Evolutionary conservation across 768 basidiomycete genomes (phyloP).

Genomic region (Lentinula sp.): DNA sequence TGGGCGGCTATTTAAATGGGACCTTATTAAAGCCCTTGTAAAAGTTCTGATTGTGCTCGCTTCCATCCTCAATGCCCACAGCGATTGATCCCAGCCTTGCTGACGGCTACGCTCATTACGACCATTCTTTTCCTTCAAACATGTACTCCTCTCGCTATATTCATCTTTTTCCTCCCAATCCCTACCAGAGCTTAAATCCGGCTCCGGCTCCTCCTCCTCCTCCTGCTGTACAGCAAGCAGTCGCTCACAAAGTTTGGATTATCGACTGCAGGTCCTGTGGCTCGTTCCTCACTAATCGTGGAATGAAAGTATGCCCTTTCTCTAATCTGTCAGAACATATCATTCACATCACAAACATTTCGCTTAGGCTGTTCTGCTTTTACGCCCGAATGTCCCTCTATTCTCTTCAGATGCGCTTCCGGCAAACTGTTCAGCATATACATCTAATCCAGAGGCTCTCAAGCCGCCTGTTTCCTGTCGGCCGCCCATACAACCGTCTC

Average conservation of each 20-base stretch:
- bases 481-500: slow-evolving; percentile 24
- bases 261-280: slow-evolving; percentile 71
- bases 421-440: slow-evolving; percentile 66
- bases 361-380: slow-evolving; percentile 70
- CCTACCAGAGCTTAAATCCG: slow-evolving; percentile 21
- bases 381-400: slow-evolving; percentile 74
- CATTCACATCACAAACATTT: neutral
- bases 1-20: neutral
- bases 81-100: neutral
- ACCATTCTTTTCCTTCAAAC: slow-evolving; percentile 18
- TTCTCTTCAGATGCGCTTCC: slow-evolving; percentile 82
- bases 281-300: slow-evolving; percentile 75
- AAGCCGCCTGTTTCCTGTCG: slow-evolving; percentile 30
- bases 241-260: slow-evolving; percentile 74
- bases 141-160: slow-evolving; percentile 24
- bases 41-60: neutral
- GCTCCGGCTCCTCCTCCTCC: slow-evolving; percentile 17
- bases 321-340: neutral
- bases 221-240: slow-evolving; percentile 29
- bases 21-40: neutral
- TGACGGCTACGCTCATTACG: slow-evolving; percentile 19
- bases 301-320: slow-evolving; percentile 58
- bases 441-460: slow-evolving; percentile 38
- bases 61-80: slow-evolving; percentile 6
- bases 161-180: slow-evolving; percentile 30